These are phyloP conservation scores for Allomyces javanicus DNA, from an alignment of 192 early-diverging fungal genomes.

Conservation along the genomic window DNA sequence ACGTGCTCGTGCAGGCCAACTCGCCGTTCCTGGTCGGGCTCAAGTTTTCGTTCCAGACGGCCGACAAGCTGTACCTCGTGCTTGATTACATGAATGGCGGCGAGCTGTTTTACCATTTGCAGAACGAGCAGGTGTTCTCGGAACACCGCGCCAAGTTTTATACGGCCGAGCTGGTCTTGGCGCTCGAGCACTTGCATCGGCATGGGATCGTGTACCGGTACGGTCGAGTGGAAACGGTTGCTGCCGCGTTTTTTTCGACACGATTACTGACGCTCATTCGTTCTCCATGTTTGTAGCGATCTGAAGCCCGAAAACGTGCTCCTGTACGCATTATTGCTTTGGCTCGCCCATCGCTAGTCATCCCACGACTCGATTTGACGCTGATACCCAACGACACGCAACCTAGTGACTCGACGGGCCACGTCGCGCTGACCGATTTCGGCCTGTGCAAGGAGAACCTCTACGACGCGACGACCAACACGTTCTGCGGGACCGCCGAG, in stretches of 20 bases:
- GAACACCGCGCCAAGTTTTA: slow-evolving; percentile 29
- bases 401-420: slow-evolving; percentile 61
- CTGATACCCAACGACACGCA: no score
- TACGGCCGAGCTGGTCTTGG: slow-evolving; percentile 73
- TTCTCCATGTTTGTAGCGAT: slow-evolving; percentile 47
- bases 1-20: slow-evolving; percentile 69
- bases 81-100: slow-evolving; percentile 91
- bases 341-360: no score
- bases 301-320: slow-evolving; percentile 92
- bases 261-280: no score
- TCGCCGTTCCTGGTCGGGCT: slow-evolving; percentile 42
- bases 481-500: not conserved
- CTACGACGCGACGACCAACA: not conserved
- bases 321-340: slow-evolving; percentile 10
- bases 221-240: no score
- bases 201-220: slow-evolving; percentile 64
- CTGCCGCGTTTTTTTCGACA: no score
- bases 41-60: slow-evolving; percentile 49
- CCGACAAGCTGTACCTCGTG: slow-evolving; percentile 86
- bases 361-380: no score
- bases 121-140: slow-evolving; percentile 6
- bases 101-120: slow-evolving; percentile 35
- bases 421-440: slow-evolving; percentile 87
- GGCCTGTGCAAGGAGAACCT: slow-evolving; percentile 54
- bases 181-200: slow-evolving; percentile 79